Percentiles rank a stretch among this genome's conserved stretches.
Evolutionary conservation across 306 rosid genomes (phyloP).

Genomic region (Trifolium dubium): DNA sequence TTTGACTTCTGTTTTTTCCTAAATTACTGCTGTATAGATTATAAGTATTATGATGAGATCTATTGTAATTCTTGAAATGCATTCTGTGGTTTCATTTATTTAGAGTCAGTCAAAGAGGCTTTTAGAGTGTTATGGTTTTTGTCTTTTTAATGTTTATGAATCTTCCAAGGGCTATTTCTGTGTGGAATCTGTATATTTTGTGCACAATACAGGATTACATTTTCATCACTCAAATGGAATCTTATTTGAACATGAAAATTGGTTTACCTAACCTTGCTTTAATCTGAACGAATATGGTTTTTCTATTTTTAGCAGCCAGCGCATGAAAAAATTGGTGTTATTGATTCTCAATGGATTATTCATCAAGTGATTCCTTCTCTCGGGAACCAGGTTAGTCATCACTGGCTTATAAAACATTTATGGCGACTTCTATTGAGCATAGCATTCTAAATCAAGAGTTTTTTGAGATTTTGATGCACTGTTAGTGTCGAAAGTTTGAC

Average conservation of each 20-base stretch:
- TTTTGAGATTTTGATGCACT: not conserved
- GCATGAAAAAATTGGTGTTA: constrained; percentile 94
- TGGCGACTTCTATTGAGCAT: not conserved
- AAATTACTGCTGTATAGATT: constrained; percentile 24
- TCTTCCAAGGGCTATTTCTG: constrained; percentile 9
- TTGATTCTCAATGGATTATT: constrained; percentile 96
- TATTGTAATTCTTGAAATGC: constrained; percentile 18
- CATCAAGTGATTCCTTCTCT: constrained; percentile 98
- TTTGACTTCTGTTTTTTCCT: constrained; percentile 26
- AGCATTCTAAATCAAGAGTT: constrained; percentile 25
- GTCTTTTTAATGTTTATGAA: constrained; percentile 15
- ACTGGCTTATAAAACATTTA: constrained; percentile 26
- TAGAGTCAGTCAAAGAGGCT: constrained; percentile 33
- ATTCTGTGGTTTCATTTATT: constrained; percentile 21
- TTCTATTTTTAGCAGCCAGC: constrained; percentile 69
- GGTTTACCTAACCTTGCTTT: constrained; percentile 24
- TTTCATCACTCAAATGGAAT: constrained; percentile 13
- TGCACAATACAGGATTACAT: constrained; percentile 15
- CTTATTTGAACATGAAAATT: constrained; percentile 25
- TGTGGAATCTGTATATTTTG: constrained; percentile 29
- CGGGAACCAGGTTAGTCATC: constrained; percentile 73
- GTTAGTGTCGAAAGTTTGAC: no score
- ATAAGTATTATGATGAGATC: constrained; percentile 22
- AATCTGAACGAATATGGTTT: constrained; percentile 29
- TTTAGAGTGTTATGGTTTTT: constrained; percentile 10